Percentiles rank a stretch among this genome's conserved stretches.
phyloP scores from a whole-genome alignment of 805 yeast genomes.

The Candida succiphila region DNA sequence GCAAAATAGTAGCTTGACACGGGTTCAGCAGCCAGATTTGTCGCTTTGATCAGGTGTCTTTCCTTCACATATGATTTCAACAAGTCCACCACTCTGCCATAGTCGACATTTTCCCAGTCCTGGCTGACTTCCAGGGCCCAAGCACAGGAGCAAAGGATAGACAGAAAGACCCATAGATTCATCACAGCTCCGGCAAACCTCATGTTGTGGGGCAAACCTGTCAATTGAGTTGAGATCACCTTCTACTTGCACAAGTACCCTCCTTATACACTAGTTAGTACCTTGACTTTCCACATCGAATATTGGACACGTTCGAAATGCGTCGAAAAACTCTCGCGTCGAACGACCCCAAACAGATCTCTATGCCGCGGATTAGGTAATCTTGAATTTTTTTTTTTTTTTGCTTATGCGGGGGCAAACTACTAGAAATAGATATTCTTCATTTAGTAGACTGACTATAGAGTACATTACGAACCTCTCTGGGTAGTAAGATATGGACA shows the following conservation, averaged over 20 bases:
- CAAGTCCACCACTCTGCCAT: constrained; percentile 53
- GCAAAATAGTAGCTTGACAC: constrained; percentile 46
- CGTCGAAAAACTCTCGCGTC: too few species aligned
- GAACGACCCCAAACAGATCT: too few species aligned
- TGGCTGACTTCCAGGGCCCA: constrained; percentile 9
- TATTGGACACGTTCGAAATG: too few species aligned
- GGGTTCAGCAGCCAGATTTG: constrained; percentile 49
- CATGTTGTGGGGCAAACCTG: not conserved
- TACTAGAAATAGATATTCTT: too few species aligned
- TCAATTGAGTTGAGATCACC: not conserved
- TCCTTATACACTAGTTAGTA: too few species aligned
- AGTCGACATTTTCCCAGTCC: constrained; percentile 48
- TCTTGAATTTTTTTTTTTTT: too few species aligned
- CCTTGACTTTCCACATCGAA: too few species aligned
- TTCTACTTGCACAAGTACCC: too few species aligned
- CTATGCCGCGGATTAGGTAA: too few species aligned
- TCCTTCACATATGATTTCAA: constrained; percentile 58
- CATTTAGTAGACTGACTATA: not conserved
- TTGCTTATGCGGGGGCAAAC: too few species aligned
- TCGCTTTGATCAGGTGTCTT: constrained; percentile 40
- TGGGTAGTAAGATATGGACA: not conserved
- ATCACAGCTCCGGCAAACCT: not conserved
- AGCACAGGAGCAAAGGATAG: not conserved
- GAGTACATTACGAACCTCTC: not conserved
- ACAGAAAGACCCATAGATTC: not conserved